These are phyloP conservation scores for Dissoconium aciculare DNA, from an alignment of 2,329 filamentous ascomycete species.

Conservation along the genomic window DNA sequence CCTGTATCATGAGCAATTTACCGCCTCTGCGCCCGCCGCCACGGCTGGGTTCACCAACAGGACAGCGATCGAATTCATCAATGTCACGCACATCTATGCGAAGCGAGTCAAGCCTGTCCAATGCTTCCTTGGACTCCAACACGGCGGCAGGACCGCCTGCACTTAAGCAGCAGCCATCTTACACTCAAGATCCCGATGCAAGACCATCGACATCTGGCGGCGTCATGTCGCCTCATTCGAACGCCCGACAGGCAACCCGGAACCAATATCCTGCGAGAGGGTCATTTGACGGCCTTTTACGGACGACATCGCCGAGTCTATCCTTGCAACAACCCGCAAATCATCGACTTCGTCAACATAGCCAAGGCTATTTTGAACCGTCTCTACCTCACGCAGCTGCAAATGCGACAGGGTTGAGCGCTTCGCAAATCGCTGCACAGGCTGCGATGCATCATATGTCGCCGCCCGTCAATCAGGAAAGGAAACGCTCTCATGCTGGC, in stretches of 20 bases:
- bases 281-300: conserved; percentile 21
- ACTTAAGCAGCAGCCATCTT: conserved; percentile 24
- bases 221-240: conserved; percentile 18
- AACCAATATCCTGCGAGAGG: conserved; percentile 18
- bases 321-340: conserved; percentile 7
- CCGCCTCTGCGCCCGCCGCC: conserved; percentile 20
- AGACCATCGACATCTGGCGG: conserved; percentile 23
- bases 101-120: conserved; percentile 23
- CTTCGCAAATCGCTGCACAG: conserved; percentile 70
- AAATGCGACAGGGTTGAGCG: conserved; percentile 31
- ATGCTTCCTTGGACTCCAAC: conserved; percentile 26
- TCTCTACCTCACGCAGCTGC: conserved; percentile 40
- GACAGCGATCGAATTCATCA: conserved; percentile 21
- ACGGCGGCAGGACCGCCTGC: conserved; percentile 22
- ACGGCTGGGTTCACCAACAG: conserved; percentile 19
- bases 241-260: no score
- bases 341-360: conserved; percentile 52
- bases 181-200: conserved; percentile 19
- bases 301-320: conserved; percentile 24
- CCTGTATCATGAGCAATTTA: conserved; percentile 19
- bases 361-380: conserved; percentile 63
- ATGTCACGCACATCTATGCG: conserved; percentile 20
- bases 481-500: conserved; percentile 62
- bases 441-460: conserved; percentile 48
- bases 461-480: conserved; percentile 21